Evolutionary conservation across 2,329 filamentous ascomycete species (phyloP).

Genomic region (Colletotrichum liaoningense): DNA sequence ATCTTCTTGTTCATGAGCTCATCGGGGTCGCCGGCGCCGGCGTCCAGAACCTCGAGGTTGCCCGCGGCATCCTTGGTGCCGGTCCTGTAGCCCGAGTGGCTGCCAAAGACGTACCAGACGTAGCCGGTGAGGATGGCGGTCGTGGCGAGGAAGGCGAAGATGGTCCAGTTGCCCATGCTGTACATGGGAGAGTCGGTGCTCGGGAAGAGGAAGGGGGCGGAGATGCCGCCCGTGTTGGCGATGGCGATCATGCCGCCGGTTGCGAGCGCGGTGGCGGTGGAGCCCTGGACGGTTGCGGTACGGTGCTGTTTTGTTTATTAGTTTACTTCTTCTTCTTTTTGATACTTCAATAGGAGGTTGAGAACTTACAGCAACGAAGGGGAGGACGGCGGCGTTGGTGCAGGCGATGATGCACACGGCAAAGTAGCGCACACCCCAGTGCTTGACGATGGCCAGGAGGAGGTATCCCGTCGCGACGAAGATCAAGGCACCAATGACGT

Average conservation of each 20-base stretch:
- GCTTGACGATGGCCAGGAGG: constrained; percentile 43
- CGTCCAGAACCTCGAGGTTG: constrained; percentile 40
- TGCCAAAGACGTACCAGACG: constrained; percentile 46
- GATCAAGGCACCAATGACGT: constrained; percentile 42
- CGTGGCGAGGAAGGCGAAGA: constrained; percentile 44
- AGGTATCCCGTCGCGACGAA: constrained; percentile 45
- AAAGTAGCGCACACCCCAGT: constrained; percentile 46
- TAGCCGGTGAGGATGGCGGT: constrained; percentile 42
- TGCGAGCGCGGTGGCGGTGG: constrained; percentile 46
- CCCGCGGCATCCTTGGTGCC: constrained; percentile 38
- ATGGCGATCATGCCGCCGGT: constrained; percentile 50
- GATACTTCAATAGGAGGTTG: constrained; percentile 7
- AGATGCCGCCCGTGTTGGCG: constrained; percentile 47
- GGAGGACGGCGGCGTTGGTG: constrained; percentile 46
- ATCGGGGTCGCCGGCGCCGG: constrained; percentile 35
- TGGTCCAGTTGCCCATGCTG: constrained; percentile 48
- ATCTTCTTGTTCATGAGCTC: constrained; percentile 39
- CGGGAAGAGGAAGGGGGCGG: constrained; percentile 48
- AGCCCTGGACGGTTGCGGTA: constrained; percentile 47
- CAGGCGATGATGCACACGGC: constrained; percentile 48
- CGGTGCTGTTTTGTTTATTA: constrained; percentile 39
- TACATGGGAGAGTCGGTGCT: constrained; percentile 45
- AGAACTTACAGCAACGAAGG: constrained; percentile 46
- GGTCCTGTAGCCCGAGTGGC: constrained; percentile 45
- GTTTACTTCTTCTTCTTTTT: background rate